Evolutionary conservation across 140 eudicot species (phyloP).

Genomic region (Oenanthe javanica): DNA sequence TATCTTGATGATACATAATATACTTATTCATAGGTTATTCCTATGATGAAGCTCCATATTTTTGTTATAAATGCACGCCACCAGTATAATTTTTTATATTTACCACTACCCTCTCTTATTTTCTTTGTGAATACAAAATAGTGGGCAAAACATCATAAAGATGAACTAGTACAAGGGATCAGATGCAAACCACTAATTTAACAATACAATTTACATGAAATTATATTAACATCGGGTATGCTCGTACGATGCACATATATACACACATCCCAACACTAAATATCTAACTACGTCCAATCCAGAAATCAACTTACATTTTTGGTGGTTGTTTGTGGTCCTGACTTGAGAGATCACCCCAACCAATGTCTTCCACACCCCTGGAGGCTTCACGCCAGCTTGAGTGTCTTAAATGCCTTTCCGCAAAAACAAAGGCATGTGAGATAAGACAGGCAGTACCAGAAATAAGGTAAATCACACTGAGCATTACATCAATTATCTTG

Average conservation of each 20-base stretch:
- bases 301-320: slow-evolving; percentile 33
- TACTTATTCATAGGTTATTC: background rate
- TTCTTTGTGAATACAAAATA: background rate
- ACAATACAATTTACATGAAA: background rate
- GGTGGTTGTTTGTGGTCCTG: slow-evolving; percentile 34
- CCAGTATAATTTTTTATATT: background rate
- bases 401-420: slow-evolving; percentile 59
- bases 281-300: background rate
- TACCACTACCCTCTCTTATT: background rate
- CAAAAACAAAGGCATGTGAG: background rate
- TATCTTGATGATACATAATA: background rate
- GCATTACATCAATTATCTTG: background rate
- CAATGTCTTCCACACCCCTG: slow-evolving; percentile 77
- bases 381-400: slow-evolving; percentile 48
- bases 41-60: background rate
- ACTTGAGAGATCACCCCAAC: slow-evolving; percentile 44
- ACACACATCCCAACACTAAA: background rate
- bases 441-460: background rate
- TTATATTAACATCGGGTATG: background rate
- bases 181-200: background rate
- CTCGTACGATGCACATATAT: background rate
- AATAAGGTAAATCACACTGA: background rate
- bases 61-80: background rate
- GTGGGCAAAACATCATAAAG: background rate
- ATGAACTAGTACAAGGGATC: background rate